Evolutionary conservation across 2,329 filamentous ascomycete species (phyloP).

Genomic region (Penicillium sp.): DNA sequence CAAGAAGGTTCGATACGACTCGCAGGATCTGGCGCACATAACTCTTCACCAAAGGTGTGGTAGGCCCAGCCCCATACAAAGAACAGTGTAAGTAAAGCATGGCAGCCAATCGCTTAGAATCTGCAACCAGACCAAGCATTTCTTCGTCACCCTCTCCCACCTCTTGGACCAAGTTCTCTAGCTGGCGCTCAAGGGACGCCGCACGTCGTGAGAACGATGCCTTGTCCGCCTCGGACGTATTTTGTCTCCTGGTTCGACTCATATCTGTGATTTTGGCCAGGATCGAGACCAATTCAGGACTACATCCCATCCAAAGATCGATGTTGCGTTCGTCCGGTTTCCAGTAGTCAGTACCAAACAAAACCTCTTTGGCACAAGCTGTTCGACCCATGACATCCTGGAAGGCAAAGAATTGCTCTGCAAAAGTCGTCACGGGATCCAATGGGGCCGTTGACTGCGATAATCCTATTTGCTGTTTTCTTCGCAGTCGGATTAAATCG

Average conservation of each 20-base stretch:
- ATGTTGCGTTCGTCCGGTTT: constrained; percentile 39
- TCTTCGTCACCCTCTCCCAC: constrained; percentile 34
- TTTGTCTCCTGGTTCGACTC: constrained; percentile 38
- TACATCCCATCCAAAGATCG: constrained; percentile 52
- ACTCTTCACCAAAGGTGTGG: constrained; percentile 36
- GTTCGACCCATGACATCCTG: constrained; percentile 55
- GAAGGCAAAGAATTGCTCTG: constrained; percentile 53
- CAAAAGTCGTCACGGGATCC: constrained; percentile 37
- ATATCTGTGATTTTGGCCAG: constrained; percentile 51
- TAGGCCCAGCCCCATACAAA: constrained; percentile 45
- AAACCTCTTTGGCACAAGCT: constrained; percentile 49
- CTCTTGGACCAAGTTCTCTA: constrained; percentile 38
- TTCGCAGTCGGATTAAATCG: constrained; percentile 46
- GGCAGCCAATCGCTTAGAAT: constrained; percentile 47
- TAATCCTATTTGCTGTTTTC: constrained; percentile 23
- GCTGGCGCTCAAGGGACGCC: constrained; percentile 35
- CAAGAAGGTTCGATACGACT: constrained; percentile 36
- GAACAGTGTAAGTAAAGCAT: constrained; percentile 50
- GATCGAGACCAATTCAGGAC: constrained; percentile 48
- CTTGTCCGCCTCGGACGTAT: constrained; percentile 25
- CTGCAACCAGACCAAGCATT: constrained; percentile 38
- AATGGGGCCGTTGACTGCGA: constrained; percentile 11
- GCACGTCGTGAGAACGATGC: constrained; percentile 34
- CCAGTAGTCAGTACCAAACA: constrained; percentile 53
- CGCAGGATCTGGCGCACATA: constrained; percentile 40